A percentile compares a stretch with the other conserved stretches of the same genome.
phyloP scores from a whole-genome alignment of 177 flowering plant species.

The Vitis hybrid region DNA sequence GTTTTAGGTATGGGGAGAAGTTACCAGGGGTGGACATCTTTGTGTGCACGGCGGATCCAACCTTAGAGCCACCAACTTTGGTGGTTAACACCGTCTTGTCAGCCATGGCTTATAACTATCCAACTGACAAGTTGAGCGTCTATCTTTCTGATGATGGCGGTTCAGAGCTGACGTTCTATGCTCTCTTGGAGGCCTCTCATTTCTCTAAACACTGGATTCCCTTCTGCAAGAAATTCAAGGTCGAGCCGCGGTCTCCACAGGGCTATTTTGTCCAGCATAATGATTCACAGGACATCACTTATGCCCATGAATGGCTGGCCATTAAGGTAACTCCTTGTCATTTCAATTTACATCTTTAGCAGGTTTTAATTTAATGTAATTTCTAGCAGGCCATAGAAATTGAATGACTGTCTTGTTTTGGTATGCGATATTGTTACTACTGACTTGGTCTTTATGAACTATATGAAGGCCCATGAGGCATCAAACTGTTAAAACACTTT shows the following conservation, averaged over 20 bases:
- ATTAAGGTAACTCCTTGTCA: constrained; percentile 18
- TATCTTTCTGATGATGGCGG: constrained; percentile 41
- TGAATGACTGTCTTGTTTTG: no score
- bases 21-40: constrained; percentile 32
- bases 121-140: constrained; percentile 25
- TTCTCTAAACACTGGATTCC: constrained; percentile 23
- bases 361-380: no score
- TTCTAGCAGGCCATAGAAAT: no score
- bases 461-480: no score
- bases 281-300: background rate
- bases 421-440: no score
- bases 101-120: constrained; percentile 29
- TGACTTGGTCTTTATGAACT: no score
- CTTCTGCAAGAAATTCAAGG: constrained; percentile 19
- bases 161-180: constrained; percentile 36
- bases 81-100: constrained; percentile 36
- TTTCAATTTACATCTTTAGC: no score
- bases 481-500: background rate
- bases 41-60: constrained; percentile 40
- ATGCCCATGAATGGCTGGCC: constrained; percentile 10
- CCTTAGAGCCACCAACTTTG: constrained; percentile 32
- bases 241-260: constrained; percentile 33
- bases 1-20: constrained; percentile 14
- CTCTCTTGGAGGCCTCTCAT: constrained; percentile 31
- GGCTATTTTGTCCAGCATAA: constrained; percentile 12